phyloP scores from a whole-genome alignment of 495 filamentous ascomycete species.

The Penicillium daleae region DNA sequence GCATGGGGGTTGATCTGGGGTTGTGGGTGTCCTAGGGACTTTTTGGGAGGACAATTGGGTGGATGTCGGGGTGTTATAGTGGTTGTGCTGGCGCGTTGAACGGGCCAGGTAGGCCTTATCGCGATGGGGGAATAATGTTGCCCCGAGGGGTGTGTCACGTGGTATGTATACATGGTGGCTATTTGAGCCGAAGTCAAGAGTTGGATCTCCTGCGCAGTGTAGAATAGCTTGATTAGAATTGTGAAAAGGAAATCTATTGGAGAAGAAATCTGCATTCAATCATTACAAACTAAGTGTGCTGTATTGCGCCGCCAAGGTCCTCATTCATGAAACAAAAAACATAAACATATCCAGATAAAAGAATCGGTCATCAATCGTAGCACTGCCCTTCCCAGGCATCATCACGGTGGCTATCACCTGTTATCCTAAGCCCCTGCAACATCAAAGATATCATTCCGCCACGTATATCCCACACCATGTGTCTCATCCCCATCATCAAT shows the following conservation, averaged over 20 bases:
- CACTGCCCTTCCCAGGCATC: neutral
- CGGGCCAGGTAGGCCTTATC: constrained; percentile 32
- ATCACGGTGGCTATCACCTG: neutral
- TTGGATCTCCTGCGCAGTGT: no score
- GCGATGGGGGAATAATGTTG: constrained; percentile 26
- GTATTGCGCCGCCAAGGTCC: constrained; percentile 6
- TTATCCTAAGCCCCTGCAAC: constrained; percentile 38
- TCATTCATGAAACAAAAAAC: constrained; percentile 14
- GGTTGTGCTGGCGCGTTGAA: constrained; percentile 14
- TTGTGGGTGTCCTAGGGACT: neutral
- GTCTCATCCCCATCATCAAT: constrained; percentile 58
- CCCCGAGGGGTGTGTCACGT: constrained; percentile 25
- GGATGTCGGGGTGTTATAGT: neutral
- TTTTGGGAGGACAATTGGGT: constrained; percentile 2
- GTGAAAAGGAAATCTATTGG: neutral
- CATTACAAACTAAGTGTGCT: neutral
- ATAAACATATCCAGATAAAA: neutral
- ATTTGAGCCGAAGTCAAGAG: neutral
- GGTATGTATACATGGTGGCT: constrained; percentile 1
- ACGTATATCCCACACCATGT: constrained; percentile 48
- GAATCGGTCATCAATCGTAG: constrained; percentile 1
- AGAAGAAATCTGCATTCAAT: neutral
- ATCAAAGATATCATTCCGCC: constrained; percentile 88
- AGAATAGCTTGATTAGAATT: no score
- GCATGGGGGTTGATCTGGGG: constrained; percentile 17